Evolutionary conservation across 495 filamentous ascomycete genomes (phyloP), one percentile per base, ranked within the genome.

Genomic region (Trypethelium eluteriae): DNA sequence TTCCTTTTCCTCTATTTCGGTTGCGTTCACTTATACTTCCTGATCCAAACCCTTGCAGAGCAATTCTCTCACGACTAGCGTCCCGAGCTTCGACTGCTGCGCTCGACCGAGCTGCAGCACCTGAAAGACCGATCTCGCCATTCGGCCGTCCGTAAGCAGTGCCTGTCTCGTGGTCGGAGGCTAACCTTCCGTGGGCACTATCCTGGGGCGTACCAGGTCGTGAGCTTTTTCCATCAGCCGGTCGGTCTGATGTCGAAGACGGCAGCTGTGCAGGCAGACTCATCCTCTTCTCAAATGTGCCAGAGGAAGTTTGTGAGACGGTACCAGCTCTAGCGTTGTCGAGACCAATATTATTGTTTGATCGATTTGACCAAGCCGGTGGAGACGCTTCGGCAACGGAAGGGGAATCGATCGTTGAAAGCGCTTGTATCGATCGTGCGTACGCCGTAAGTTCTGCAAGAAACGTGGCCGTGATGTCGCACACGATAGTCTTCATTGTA

Each of bases 401-500:
- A 59, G 70, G 93, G 0, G 93, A 95, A 63, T 94, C 89, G 62
- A 97, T 86, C 2, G 85, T 86, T 34, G 86, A 85, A 71, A 91
- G 83, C 18, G 79, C 90, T 76, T 97, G 93, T 63, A 93, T 83
- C 0, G 89, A 91, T 69, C 86, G 93, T 66, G 92, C 93, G 67
- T 96, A 86, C 3, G 86, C 88, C 39, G 89, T 90, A 82, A 99
- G 84, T 73, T 97, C 93, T 10, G 88, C 90, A 34, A 99, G 81
- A 47, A 99, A 77, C 18, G 89, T 72, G 25, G 91, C 88, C 3
- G 92, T 93, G 59, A 96, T 84, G 76, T 97, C 92, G 73, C 94
- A 96, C 82, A 98, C 87, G 68, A 96, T 84, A 2, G 91, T 96
- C 76, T 94, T 96, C 80, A 96, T 93, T 3, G 90, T 96, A n/a